Evolutionary conservation across 2,329 filamentous ascomycete species (phyloP).

Genomic region (Apiospora rasikravindrae): DNA sequence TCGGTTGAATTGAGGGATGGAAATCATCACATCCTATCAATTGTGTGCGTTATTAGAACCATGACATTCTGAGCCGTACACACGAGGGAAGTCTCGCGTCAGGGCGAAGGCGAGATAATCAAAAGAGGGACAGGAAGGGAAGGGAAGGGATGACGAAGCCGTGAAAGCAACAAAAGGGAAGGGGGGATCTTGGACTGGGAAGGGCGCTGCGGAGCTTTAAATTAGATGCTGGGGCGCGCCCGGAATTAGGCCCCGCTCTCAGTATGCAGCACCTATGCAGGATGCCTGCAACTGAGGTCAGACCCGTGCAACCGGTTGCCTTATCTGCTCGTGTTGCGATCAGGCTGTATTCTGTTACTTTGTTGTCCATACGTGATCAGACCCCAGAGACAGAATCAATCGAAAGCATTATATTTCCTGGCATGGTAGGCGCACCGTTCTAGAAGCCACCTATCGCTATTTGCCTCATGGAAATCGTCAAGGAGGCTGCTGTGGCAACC

Average conservation of each 20-base stretch:
- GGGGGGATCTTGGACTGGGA: neutral
- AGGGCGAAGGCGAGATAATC: neutral
- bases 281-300: neutral
- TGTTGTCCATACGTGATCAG: neutral
- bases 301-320: neutral
- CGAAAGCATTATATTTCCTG: neutral
- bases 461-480: neutral
- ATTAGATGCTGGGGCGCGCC: neutral
- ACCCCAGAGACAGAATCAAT: neutral
- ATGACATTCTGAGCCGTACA: neutral
- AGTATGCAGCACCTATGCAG: neutral
- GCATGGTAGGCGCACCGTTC: neutral
- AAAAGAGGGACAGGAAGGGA: constrained; percentile 1
- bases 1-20: neutral
- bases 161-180: neutral
- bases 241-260: neutral
- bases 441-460: neutral
- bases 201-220: neutral
- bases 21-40: constrained; percentile 9
- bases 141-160: constrained; percentile 5
- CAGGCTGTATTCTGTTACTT: neutral
- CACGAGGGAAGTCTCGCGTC: neutral
- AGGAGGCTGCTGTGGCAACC: neutral
- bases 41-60: neutral
- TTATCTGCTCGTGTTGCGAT: neutral